Evolutionary conservation across 2,329 filamentous ascomycete genomes (phyloP).

Genomic region (Blastomyces parvus): DNA sequence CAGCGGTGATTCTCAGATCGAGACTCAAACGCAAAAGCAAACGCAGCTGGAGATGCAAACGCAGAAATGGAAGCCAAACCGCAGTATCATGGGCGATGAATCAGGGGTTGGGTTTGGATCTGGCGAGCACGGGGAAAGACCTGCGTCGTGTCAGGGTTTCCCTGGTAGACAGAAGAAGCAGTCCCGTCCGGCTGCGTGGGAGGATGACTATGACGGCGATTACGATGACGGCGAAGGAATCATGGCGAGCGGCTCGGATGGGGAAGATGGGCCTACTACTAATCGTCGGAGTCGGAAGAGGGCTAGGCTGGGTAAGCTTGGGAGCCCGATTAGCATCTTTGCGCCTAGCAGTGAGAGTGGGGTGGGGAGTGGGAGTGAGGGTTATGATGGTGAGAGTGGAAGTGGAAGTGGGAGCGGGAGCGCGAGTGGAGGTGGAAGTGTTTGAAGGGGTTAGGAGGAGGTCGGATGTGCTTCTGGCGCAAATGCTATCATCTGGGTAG

Average conservation of each 20-base stretch:
- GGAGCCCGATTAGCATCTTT: slow-evolving; percentile 6
- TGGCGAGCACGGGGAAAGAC: background rate
- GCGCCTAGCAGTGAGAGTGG: slow-evolving; percentile 1
- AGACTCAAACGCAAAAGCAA: background rate
- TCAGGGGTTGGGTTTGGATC: background rate
- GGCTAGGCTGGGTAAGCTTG: background rate
- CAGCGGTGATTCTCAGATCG: background rate
- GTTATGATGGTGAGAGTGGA: background rate
- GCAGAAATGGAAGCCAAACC: background rate
- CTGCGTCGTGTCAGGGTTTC: background rate
- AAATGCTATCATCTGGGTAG: background rate
- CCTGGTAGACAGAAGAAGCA: background rate
- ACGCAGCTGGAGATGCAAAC: background rate
- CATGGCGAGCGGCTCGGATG: background rate
- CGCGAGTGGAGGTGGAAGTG: no score
- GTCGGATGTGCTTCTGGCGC: background rate
- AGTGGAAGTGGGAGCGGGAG: background rate
- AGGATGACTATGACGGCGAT: background rate
- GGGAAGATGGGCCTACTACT: background rate
- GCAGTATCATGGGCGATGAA: background rate
- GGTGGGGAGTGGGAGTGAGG: background rate
- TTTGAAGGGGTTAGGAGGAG: background rate
- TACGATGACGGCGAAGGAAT: background rate
- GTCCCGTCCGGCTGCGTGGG: background rate
- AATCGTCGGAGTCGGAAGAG: slow-evolving; percentile 1